These are phyloP conservation scores for Fusarium oligoseptatum DNA, from an alignment of 2,329 filamentous ascomycete species.

Conservation along the genomic window DNA sequence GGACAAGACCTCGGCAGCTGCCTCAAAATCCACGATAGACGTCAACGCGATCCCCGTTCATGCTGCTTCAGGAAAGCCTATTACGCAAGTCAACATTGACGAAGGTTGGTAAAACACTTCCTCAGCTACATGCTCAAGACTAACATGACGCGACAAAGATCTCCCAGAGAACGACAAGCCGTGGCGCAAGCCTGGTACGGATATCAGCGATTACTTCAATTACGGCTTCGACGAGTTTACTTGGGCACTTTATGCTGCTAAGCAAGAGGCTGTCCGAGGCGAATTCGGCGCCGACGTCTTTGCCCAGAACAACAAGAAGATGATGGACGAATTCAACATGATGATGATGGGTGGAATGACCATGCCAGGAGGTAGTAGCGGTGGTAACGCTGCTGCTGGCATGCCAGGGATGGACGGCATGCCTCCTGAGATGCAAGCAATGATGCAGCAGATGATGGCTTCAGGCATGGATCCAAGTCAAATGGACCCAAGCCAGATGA, in stretches of 20 bases:
- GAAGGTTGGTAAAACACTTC: slow-evolving; percentile 59
- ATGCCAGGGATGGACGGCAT: slow-evolving; percentile 74
- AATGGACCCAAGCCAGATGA: slow-evolving; percentile 72
- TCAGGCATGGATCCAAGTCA: slow-evolving; percentile 74
- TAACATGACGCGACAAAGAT: slow-evolving; percentile 56
- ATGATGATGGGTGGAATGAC: slow-evolving; percentile 72
- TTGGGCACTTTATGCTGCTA: slow-evolving; percentile 93
- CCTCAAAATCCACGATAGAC: slow-evolving; percentile 86
- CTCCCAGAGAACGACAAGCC: slow-evolving; percentile 88
- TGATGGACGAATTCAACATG: slow-evolving; percentile 79
- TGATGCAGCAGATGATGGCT: slow-evolving; percentile 80
- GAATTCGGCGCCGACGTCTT: slow-evolving; percentile 79
- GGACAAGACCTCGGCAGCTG: slow-evolving; percentile 71
- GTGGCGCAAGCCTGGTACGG: slow-evolving; percentile 94
- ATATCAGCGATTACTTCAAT: slow-evolving; percentile 98
- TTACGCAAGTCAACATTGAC: slow-evolving; percentile 82
- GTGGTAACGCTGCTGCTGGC: slow-evolving; percentile 50
- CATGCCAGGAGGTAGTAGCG: slow-evolving; percentile 55
- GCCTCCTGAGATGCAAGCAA: slow-evolving; percentile 74
- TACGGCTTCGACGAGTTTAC: slow-evolving; percentile 99
- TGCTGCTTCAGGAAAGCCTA: slow-evolving; percentile 82
- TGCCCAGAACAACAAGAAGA: slow-evolving; percentile 80
- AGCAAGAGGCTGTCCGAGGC: slow-evolving; percentile 83
- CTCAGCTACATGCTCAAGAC: neutral
- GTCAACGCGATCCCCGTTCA: slow-evolving; percentile 86